Conservation (phyloP, 768 basidiomycete genomes). For the Suillus subaureus region DNA sequence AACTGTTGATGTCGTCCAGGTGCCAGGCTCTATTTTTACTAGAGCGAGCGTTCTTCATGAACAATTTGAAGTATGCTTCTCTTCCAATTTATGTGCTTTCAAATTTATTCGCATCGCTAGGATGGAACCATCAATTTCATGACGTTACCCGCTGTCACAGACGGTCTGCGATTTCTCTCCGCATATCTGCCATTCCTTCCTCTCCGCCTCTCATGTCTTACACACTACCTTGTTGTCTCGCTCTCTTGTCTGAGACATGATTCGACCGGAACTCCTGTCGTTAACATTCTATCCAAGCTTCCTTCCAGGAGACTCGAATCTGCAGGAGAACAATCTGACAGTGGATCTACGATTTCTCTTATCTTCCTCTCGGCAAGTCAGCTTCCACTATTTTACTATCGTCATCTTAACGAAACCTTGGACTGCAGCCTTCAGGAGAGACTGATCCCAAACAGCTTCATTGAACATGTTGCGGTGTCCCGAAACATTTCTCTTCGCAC, state of each 20-base stretch:
- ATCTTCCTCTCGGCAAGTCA: slow-evolving; percentile 63
- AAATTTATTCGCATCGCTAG: slow-evolving; percentile 38
- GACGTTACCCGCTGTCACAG: slow-evolving; percentile 73
- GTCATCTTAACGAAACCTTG: background rate
- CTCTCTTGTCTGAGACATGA: slow-evolving; percentile 66
- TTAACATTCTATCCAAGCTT: slow-evolving; percentile 66
- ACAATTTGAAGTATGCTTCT: slow-evolving; percentile 68
- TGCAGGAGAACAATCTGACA: slow-evolving; percentile 67
- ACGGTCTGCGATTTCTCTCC: slow-evolving; percentile 75
- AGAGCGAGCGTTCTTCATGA: slow-evolving; percentile 61
- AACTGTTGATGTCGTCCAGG: slow-evolving; percentile 81
- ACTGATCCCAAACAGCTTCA: slow-evolving; percentile 73
- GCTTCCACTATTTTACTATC: background rate
- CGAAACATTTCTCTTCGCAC: slow-evolving; percentile 76
- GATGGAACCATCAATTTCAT: slow-evolving; percentile 88
- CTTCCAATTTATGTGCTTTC: background rate
- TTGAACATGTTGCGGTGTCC: slow-evolving; percentile 67
- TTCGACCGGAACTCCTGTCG: slow-evolving; percentile 56
- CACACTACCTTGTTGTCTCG: slow-evolving; percentile 59
- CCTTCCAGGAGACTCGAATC: slow-evolving; percentile 55
- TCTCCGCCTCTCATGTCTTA: slow-evolving; percentile 69
- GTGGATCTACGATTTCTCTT: slow-evolving; percentile 63
- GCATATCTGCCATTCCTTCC: slow-evolving; percentile 82
- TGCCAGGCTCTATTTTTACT: slow-evolving; percentile 72
- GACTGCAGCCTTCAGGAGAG: slow-evolving; percentile 58